Evolutionary conservation across 2,329 filamentous ascomycete species (phyloP).

Genomic region (Hypomyces rosellus): DNA sequence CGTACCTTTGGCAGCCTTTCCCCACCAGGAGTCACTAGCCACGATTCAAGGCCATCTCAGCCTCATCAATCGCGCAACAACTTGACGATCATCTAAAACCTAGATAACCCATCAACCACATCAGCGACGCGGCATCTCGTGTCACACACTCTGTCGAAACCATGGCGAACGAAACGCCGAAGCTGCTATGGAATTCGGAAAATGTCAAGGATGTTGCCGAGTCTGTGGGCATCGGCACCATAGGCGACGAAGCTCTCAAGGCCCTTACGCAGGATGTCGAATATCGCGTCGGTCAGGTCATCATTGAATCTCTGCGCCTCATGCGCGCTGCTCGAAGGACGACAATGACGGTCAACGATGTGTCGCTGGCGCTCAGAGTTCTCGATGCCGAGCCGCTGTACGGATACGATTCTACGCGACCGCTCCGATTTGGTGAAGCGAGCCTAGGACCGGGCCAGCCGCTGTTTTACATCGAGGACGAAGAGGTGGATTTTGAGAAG

Average conservation of each 20-base stretch:
- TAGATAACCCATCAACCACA: too few species aligned
- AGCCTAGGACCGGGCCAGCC: constrained; percentile 90
- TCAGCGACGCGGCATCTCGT: too few species aligned
- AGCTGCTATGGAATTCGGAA: constrained; percentile 86
- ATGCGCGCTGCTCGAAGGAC: constrained; percentile 91
- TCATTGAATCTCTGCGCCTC: constrained; percentile 89
- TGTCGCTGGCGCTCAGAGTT: constrained; percentile 76
- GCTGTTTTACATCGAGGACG: constrained; percentile 94
- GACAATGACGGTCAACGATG: constrained; percentile 80
- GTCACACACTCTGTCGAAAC: not conserved
- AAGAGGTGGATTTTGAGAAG: constrained; percentile 98
- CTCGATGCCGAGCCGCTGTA: constrained; percentile 93
- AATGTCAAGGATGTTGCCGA: constrained; percentile 95
- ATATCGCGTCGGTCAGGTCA: constrained; percentile 86
- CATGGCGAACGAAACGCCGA: constrained; percentile 37
- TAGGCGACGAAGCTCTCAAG: constrained; percentile 81
- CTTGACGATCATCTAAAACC: too few species aligned
- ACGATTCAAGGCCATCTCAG: not conserved
- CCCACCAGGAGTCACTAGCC: not conserved
- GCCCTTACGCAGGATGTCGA: constrained; percentile 90
- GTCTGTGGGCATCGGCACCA: constrained; percentile 77
- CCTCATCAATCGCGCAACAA: not conserved
- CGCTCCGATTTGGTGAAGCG: constrained; percentile 86
- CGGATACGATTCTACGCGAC: constrained; percentile 88
- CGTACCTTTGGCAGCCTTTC: not conserved